Evolutionary conservation across 768 basidiomycete species (phyloP).

Genomic region (Suillus lakei): DNA sequence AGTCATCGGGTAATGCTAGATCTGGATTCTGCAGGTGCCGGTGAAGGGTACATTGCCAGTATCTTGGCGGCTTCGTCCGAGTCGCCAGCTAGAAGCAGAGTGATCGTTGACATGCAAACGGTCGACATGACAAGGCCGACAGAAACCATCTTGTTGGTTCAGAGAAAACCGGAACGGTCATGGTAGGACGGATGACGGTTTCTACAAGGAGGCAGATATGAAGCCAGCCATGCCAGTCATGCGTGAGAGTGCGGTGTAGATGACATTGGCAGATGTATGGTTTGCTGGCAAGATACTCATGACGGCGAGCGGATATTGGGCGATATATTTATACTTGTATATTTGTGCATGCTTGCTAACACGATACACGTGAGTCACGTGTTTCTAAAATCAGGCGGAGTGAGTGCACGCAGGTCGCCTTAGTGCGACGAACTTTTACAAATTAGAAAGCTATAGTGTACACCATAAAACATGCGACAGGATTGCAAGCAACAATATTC

Average conservation of each 20-base stretch:
- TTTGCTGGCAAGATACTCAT: not conserved
- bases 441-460: slow-evolving; percentile 18
- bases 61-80: too few relatives aligned
- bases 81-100: too few relatives aligned
- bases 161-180: too few relatives aligned
- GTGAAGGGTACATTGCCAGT: too few relatives aligned
- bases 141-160: too few relatives aligned
- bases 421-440: too few relatives aligned
- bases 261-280: not conserved
- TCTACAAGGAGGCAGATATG: not conserved
- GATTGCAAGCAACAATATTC: not conserved
- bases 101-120: too few relatives aligned
- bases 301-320: not conserved
- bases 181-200: not conserved
- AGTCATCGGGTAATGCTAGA: too few relatives aligned
- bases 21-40: too few relatives aligned
- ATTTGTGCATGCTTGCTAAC: not conserved
- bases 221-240: not conserved
- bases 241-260: not conserved
- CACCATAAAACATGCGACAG: not conserved
- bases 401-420: too few relatives aligned
- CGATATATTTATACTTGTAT: not conserved
- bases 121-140: too few relatives aligned
- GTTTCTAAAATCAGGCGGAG: not conserved
- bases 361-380: not conserved